Conservation (phyloP, 1,284 basidiomycete species). For the Fomitopsis pinicola region DNA sequence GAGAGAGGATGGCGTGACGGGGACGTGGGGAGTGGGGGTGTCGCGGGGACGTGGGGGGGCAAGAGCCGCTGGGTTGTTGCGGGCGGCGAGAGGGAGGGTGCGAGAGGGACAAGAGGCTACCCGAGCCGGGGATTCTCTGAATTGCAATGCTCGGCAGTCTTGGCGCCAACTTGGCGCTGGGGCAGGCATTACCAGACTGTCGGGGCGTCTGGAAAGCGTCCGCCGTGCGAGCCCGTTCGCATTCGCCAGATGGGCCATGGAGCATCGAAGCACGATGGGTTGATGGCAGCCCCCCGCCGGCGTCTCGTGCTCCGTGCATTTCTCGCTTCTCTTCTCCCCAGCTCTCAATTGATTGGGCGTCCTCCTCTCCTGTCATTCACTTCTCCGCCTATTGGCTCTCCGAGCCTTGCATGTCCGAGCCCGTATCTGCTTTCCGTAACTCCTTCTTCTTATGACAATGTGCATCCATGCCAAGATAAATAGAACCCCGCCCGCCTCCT, state of each 20-base stretch:
- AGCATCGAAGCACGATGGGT: neutral
- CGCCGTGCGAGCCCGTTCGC: neutral
- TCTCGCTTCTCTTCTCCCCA: neutral
- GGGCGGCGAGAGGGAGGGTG: neutral
- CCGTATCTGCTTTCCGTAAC: conserved; percentile 2
- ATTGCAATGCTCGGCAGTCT: conserved; percentile 1
- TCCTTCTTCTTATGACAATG: conserved; percentile 1
- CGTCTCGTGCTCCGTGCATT: neutral
- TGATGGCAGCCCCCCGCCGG: neutral
- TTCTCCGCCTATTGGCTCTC: conserved; percentile 1
- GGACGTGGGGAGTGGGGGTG: neutral
- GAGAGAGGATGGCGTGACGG: neutral
- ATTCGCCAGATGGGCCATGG: neutral
- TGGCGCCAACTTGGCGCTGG: neutral
- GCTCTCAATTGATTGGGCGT: neutral
- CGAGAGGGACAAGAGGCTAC: neutral
- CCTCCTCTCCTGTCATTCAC: neutral
- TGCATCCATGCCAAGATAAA: conserved; percentile 9
- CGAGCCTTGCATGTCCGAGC: conserved; percentile 1
- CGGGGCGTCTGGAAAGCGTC: neutral
- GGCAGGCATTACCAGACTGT: neutral
- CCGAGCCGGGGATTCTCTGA: neutral
- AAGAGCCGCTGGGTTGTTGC: neutral
- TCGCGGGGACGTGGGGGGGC: neutral
- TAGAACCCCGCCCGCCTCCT: neutral